These are phyloP conservation scores for Phytopythium chamaehyphon DNA, from an alignment of 352 stramenopile genomes.

Conservation along the genomic window DNA sequence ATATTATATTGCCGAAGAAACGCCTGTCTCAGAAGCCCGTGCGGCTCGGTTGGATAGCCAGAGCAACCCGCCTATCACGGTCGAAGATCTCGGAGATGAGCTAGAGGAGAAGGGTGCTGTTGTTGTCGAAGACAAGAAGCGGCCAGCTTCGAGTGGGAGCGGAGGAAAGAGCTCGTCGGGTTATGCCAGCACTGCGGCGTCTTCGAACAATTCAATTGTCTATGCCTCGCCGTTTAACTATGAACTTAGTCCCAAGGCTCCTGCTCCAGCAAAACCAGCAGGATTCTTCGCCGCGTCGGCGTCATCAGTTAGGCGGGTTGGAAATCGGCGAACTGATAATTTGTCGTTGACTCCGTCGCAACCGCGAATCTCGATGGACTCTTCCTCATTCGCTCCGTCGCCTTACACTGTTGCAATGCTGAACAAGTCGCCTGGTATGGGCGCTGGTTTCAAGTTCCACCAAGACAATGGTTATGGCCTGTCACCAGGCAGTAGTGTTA, in stretches of 20 bases:
- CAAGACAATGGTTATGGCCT: slow-evolving; percentile 10
- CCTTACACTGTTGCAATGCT: slow-evolving; percentile 4
- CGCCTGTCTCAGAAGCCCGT: neutral
- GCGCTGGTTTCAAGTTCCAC: slow-evolving; percentile 10
- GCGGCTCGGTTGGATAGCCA: too few species aligned
- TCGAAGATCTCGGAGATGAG: too few species aligned
- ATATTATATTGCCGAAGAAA: neutral
- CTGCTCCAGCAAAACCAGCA: slow-evolving; percentile 4
- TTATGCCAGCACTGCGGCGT: slow-evolving; percentile 6
- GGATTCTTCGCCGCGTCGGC: slow-evolving; percentile 8
- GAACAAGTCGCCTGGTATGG: neutral
- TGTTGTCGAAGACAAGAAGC: neutral
- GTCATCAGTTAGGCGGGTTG: neutral
- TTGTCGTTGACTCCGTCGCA: slow-evolving; percentile 15
- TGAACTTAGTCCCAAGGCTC: slow-evolving; percentile 18
- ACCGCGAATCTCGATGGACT: slow-evolving; percentile 18
- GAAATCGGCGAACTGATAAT: slow-evolving; percentile 16
- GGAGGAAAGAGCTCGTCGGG: slow-evolving; percentile 1
- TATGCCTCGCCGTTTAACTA: slow-evolving; percentile 7
- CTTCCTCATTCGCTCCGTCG: neutral
- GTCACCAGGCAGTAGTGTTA: slow-evolving; percentile 17
- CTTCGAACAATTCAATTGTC: neutral
- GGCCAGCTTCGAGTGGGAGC: neutral
- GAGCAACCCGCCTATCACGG: too few species aligned
- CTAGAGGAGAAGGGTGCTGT: too few species aligned